These are phyloP conservation scores for Fagopyrum tataricum DNA, from an alignment of 148 eudicot species.

Conservation along the genomic window DNA sequence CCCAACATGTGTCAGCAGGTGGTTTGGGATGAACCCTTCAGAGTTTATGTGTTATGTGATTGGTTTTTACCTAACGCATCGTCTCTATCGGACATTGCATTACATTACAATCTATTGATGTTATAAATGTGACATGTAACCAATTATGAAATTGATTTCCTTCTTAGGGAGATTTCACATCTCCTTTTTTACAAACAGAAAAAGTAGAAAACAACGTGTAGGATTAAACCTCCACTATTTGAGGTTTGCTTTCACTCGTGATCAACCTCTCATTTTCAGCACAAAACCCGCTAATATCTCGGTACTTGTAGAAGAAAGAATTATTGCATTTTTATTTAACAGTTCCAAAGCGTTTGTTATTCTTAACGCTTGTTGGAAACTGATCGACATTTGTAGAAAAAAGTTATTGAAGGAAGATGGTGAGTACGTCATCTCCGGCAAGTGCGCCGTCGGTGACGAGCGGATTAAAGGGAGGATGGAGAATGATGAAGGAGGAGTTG, in stretches of 20 bases:
- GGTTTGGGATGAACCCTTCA: too few relatives aligned
- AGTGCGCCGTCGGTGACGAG: neutral
- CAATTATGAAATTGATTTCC: neutral
- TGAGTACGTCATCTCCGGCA: neutral
- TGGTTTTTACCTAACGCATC: too few relatives aligned
- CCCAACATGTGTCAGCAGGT: too few relatives aligned
- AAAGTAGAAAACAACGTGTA: neutral
- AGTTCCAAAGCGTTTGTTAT: neutral
- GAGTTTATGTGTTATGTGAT: too few relatives aligned
- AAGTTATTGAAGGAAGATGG: conserved; percentile 3
- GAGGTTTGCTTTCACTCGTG: neutral
- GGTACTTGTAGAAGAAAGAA: neutral
- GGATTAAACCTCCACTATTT: neutral
- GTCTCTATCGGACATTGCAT: neutral
- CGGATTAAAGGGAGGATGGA: conserved; percentile 6
- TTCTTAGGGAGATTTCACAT: neutral
- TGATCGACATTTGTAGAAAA: too few relatives aligned
- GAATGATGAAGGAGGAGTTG: conserved; percentile 19
- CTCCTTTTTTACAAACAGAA: neutral
- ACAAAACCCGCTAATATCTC: neutral
- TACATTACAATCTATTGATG: too few relatives aligned
- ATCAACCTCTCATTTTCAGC: neutral
- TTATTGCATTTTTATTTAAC: neutral
- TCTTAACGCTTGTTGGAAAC: neutral
- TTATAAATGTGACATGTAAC: neutral